Conservation (phyloP, 192 early-diverging fungal genomes). For the Thamnidium elegans region DNA sequence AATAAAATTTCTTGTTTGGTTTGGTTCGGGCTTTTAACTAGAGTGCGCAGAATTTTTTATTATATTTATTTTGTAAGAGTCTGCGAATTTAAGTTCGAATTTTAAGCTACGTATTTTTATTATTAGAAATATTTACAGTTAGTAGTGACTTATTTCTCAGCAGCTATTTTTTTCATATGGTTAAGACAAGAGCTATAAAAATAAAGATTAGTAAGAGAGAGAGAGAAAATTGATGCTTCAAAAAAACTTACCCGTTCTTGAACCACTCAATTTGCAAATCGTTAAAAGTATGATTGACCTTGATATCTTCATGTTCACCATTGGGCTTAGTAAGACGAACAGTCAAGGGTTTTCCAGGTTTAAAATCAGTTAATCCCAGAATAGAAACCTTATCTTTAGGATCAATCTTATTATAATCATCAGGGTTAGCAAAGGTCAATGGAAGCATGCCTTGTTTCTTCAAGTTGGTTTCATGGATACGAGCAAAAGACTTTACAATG, state of each 20-base stretch:
- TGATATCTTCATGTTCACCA: conserved; percentile 75
- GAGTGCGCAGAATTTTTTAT: too few species aligned
- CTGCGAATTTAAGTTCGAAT: too few species aligned
- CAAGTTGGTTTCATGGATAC: conserved; percentile 99
- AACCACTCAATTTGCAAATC: conserved; percentile 99
- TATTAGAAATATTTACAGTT: too few species aligned
- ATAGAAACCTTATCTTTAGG: conserved; percentile 86
- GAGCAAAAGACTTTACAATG: conserved; percentile 95
- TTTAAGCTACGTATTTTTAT: too few species aligned
- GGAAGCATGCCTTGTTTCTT: conserved; percentile 99
- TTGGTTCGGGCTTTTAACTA: too few species aligned
- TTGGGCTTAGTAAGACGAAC: conserved; percentile 78
- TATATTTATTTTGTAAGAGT: too few species aligned
- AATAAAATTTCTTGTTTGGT: too few species aligned
- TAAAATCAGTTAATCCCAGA: conserved; percentile 78
- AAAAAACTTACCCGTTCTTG: conserved; percentile 60
- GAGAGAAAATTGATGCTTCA: too few species aligned
- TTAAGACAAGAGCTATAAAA: conserved; percentile 70
- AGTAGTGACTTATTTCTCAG: too few species aligned
- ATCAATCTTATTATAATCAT: conserved; percentile 90
- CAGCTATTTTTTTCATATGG: conserved; percentile 63
- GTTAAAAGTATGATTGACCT: conserved; percentile 98
- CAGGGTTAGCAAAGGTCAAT: conserved; percentile 89
- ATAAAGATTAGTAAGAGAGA: too few species aligned
- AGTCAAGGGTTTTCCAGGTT: conserved; percentile 83